These are phyloP conservation scores for Suillus variegatus DNA, from an alignment of 768 basidiomycete genomes.

Conservation along the genomic window DNA sequence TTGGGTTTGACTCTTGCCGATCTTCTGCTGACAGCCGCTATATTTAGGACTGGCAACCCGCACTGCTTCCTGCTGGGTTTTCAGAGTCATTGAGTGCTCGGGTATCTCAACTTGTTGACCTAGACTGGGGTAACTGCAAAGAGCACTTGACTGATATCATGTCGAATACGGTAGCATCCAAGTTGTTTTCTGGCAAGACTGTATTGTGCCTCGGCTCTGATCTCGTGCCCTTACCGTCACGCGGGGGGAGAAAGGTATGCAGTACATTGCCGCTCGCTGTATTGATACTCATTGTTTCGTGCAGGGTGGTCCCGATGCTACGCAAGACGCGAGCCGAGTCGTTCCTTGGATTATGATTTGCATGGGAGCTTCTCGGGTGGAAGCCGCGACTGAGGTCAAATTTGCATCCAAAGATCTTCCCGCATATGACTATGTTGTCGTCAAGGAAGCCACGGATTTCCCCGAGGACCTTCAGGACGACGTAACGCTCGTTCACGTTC, in stretches of 20 bases:
- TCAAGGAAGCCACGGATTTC: conserved; percentile 47
- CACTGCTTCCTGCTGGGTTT: conserved; percentile 56
- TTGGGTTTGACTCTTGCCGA: conserved; percentile 10
- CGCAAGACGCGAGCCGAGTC: conserved; percentile 42
- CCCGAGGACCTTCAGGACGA: conserved; percentile 25
- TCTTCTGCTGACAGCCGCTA: background rate
- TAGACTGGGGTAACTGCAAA: conserved; percentile 48
- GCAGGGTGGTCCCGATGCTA: conserved; percentile 25
- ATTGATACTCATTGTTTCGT: conserved; percentile 5
- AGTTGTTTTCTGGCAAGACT: conserved; percentile 53
- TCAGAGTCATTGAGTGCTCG: conserved; percentile 41
- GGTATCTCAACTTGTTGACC: conserved; percentile 50
- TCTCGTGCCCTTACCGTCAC: conserved; percentile 46
- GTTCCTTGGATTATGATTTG: conserved; percentile 70
- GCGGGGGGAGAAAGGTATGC: conserved; percentile 25
- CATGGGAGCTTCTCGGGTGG: conserved; percentile 76
- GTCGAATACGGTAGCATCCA: conserved; percentile 54
- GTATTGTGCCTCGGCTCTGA: conserved; percentile 64
- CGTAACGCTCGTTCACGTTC: conserved; percentile 50
- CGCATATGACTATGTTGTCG: conserved; percentile 63
- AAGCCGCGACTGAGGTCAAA: conserved; percentile 55
- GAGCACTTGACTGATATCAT: conserved; percentile 63
- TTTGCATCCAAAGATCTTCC: conserved; percentile 36
- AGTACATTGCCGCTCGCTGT: background rate
- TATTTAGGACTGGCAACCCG: conserved; percentile 59